Conservation (phyloP, 2,329 filamentous ascomycete genomes). For the Alternaria arbusti region DNA sequence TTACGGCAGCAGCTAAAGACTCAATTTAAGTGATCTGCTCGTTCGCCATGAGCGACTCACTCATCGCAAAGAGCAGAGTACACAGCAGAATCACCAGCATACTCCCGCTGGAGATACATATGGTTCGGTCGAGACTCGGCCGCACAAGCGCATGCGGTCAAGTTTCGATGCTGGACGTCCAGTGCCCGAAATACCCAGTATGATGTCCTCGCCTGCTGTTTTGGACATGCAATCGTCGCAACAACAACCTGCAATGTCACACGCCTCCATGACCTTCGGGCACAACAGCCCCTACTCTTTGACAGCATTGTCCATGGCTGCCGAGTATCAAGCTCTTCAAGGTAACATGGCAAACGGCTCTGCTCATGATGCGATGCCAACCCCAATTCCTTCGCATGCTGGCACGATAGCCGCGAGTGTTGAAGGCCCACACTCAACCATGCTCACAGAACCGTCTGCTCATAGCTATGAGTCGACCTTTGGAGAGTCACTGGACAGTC, state of each 20-base stretch:
- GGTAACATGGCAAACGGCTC: slow-evolving; percentile 26
- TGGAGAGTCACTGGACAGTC: slow-evolving; percentile 46
- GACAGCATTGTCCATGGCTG: slow-evolving; percentile 50
- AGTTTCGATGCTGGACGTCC: slow-evolving; percentile 32
- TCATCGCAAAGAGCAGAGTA: slow-evolving; percentile 39
- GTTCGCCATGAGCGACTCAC: slow-evolving; percentile 51
- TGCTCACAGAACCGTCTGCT: slow-evolving; percentile 1
- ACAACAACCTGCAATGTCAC: slow-evolving; percentile 20
- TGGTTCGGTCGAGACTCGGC: slow-evolving; percentile 22
- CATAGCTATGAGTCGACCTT: slow-evolving; percentile 25
- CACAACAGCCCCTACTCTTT: slow-evolving; percentile 45
- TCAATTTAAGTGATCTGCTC: slow-evolving; percentile 45
- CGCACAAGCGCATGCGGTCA: slow-evolving; percentile 35
- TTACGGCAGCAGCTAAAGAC: not conserved
- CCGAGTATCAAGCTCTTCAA: slow-evolving; percentile 50
- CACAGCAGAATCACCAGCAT: slow-evolving; percentile 14
- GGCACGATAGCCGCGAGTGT: slow-evolving; percentile 18
- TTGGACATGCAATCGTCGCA: slow-evolving; percentile 26
- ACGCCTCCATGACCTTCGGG: slow-evolving; percentile 18
- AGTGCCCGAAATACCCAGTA: slow-evolving; percentile 36
- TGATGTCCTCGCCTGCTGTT: slow-evolving; percentile 31
- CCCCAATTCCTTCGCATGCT: slow-evolving; percentile 19
- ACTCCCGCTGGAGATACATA: slow-evolving; percentile 11
- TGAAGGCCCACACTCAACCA: slow-evolving; percentile 17
- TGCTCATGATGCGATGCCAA: slow-evolving; percentile 16